Conservation (phyloP, 228 moss, liverwort and hornwort genomes). For the Sphagnum fallax region DNA sequence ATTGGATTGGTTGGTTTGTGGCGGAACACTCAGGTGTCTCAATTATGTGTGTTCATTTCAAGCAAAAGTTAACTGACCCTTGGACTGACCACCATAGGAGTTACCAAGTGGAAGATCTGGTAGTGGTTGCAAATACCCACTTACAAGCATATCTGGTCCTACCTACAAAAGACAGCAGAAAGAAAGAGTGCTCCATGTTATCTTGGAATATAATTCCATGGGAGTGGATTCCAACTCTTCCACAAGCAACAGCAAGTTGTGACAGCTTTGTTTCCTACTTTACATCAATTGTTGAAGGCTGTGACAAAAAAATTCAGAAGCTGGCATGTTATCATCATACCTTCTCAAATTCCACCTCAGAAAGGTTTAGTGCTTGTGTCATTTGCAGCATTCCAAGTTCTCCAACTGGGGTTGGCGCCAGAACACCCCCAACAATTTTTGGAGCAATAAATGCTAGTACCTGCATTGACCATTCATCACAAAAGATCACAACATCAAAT, state of each 20-base stretch:
- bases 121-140: conserved; percentile 60
- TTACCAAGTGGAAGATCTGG: conserved; percentile 32
- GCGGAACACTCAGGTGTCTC: too few relatives aligned
- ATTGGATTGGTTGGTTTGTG: too few relatives aligned
- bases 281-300: background rate
- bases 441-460: conserved; percentile 86
- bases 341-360: conserved; percentile 78
- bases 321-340: conserved; percentile 13
- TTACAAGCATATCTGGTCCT: conserved; percentile 82
- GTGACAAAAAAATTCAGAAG: background rate
- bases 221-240: too few relatives aligned
- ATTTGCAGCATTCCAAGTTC: conserved; percentile 97
- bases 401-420: conserved; percentile 85
- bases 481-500: too few relatives aligned
- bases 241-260: too few relatives aligned
- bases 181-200: background rate
- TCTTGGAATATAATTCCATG: background rate
- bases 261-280: too few relatives aligned
- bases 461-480: conserved; percentile 13
- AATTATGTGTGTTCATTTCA: too few relatives aligned
- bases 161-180: conserved; percentile 26
- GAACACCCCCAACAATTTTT: conserved; percentile 85
- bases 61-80: too few relatives aligned
- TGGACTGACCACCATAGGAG: conserved; percentile 5
- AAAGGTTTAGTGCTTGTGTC: conserved; percentile 82